phyloP scores from a whole-genome alignment of 164 flowering plant species.

The Annona cherimola region DNA sequence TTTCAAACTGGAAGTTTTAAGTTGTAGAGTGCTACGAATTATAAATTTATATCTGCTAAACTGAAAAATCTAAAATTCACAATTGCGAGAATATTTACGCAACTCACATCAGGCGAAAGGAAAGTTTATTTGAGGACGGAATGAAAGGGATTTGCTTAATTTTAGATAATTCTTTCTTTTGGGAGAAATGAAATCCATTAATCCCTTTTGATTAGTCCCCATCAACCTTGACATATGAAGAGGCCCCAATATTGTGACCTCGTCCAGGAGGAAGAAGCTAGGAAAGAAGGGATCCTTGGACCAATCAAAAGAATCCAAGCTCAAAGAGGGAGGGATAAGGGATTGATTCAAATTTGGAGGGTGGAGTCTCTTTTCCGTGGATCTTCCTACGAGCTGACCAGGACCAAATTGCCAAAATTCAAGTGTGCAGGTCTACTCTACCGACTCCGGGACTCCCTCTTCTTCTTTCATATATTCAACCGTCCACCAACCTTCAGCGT shows the following conservation, averaged over 20 bases:
- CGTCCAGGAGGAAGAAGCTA: slow-evolving; percentile 2
- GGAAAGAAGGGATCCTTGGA: slow-evolving; percentile 3
- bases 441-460: background rate
- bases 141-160: background rate
- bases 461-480: background rate
- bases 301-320: background rate
- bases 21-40: no score
- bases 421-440: background rate
- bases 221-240: background rate
- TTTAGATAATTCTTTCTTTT: background rate
- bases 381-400: background rate
- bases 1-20: no score
- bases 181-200: background rate
- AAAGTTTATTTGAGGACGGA: background rate
- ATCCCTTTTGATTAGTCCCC: no score
- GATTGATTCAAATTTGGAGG: background rate
- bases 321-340: background rate
- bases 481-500: background rate
- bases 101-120: no score
- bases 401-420: background rate
- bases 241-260: background rate
- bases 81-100: no score
- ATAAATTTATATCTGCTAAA: no score
- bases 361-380: no score
- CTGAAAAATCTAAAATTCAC: no score